These are phyloP conservation scores for Backusella luteola DNA, from an alignment of 192 early-diverging fungal genomes.

Conservation along the genomic window DNA sequence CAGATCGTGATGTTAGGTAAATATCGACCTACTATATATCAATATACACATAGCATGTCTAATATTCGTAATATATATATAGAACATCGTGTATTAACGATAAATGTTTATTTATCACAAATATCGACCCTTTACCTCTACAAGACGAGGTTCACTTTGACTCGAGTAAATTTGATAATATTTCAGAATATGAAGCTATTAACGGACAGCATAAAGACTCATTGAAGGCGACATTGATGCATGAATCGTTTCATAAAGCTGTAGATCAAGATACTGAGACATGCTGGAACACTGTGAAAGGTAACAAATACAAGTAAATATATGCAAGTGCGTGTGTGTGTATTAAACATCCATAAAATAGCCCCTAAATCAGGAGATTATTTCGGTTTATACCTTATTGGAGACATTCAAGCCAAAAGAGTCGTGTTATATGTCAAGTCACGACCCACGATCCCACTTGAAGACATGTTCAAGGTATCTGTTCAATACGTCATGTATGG, in stretches of 20 bases:
- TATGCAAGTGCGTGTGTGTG: no score
- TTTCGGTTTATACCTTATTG: constrained; percentile 50
- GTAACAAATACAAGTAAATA: neutral
- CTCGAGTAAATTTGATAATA: constrained; percentile 31
- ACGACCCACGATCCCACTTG: neutral
- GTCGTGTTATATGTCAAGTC: constrained; percentile 4
- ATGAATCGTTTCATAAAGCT: constrained; percentile 47
- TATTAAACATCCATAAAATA: neutral
- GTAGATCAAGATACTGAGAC: constrained; percentile 48
- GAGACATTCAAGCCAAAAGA: constrained; percentile 13
- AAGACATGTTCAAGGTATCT: constrained; percentile 7
- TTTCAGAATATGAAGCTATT: neutral
- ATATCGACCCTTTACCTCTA: constrained; percentile 47
- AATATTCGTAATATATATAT: neutral
- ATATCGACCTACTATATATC: neutral
- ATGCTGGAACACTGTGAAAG: constrained; percentile 48
- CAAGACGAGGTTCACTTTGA: constrained; percentile 23
- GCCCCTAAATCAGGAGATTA: constrained; percentile 43
- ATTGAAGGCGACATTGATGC: constrained; percentile 17
- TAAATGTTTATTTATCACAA: constrained; percentile 55
- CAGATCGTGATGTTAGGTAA: constrained; percentile 25
- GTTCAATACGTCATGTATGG: constrained; percentile 18
- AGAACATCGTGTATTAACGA: constrained; percentile 55
- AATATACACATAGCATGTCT: neutral
- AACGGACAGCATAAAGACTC: neutral